Evolutionary conservation across 176 grass and related monocot genomes (phyloP).

Genomic region (Musa beccarii): DNA sequence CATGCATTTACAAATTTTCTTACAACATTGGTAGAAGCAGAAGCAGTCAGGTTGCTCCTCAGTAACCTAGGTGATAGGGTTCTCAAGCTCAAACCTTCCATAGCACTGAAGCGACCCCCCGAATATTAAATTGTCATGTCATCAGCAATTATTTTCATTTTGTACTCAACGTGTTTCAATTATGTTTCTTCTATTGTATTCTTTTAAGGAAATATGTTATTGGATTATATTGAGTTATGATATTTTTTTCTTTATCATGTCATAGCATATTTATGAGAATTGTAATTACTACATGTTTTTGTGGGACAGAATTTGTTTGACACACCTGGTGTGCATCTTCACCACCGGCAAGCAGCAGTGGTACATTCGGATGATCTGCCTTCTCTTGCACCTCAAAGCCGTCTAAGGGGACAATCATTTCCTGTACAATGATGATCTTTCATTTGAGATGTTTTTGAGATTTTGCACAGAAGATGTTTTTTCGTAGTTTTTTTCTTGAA

Average conservation of each 20-base stretch:
- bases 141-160: too few species aligned
- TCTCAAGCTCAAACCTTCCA: too few species aligned
- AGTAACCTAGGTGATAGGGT: too few species aligned
- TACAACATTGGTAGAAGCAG: too few species aligned
- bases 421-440: slow-evolving; percentile 47
- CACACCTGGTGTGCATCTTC: slow-evolving; percentile 96
- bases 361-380: slow-evolving; percentile 82
- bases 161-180: too few species aligned
- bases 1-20: too few species aligned
- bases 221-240: background rate
- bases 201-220: background rate
- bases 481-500: slow-evolving; percentile 34
- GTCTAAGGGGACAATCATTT: slow-evolving; percentile 54
- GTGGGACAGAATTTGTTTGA: slow-evolving; percentile 71
- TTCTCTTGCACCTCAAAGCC: slow-evolving; percentile 89
- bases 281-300: background rate
- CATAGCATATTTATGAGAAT: background rate
- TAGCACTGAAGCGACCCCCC: too few species aligned
- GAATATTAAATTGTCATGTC: too few species aligned
- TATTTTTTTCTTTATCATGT: background rate
- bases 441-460: slow-evolving; percentile 14
- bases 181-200: too few species aligned
- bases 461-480: slow-evolving; percentile 19
- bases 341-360: slow-evolving; percentile 88
- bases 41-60: too few species aligned